Base-by-base conservation (phyloP, 352 stramenopile species). In the Phytophthora pisi region DNA sequence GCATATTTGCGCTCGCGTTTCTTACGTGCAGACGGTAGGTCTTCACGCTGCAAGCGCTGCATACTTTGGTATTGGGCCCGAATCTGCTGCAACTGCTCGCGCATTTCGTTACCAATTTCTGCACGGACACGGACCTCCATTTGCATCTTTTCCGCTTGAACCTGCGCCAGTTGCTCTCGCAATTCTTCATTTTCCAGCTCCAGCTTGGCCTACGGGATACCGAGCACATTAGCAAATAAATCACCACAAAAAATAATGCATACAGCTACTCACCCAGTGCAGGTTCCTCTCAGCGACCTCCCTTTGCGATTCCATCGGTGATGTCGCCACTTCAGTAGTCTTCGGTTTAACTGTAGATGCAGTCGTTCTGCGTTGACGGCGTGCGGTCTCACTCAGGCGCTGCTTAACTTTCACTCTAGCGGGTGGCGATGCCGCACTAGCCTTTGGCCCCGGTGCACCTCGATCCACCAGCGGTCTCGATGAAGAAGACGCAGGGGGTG, bases 51-150 rank as follows among this genome's bases (percentile, higher is more conserved):
- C 51, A 72, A 54, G 11, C 57, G 66, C 28, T 78, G 66, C 23
- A 82, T 89, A 8, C 63, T 69, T 57, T 79, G 70, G 56, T 88
- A 90, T 50, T 87, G 78, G 1, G 65, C 57, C 26, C 82, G 81
- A 66, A 91, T 89, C 26, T 89, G 82, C 68, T 89, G 78, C 40
- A 89, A 71, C 50, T 90, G 83, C 45, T 83, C 64, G 11, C 76
- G 79, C 84, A 90, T 90, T 68, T 91, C 82, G n/a, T 81, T 82
- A 23, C 79, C 86, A n/a, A 92, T 81, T 51, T 89, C 81, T 2
- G 71, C 72, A 7, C 85, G 81, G 61, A 90, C 83, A 24, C 74
- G 71, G 20, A 91, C 72, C 59, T 90, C 82, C 56, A 88, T 79
- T 60, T 87, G 56, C 60, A 91, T 76, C 23, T 88, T 82, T 60